Percentiles rank a stretch among this genome's conserved stretches.
Evolutionary conservation across 768 basidiomycete species (phyloP).

Genomic region (Termitomyces sp.): DNA sequence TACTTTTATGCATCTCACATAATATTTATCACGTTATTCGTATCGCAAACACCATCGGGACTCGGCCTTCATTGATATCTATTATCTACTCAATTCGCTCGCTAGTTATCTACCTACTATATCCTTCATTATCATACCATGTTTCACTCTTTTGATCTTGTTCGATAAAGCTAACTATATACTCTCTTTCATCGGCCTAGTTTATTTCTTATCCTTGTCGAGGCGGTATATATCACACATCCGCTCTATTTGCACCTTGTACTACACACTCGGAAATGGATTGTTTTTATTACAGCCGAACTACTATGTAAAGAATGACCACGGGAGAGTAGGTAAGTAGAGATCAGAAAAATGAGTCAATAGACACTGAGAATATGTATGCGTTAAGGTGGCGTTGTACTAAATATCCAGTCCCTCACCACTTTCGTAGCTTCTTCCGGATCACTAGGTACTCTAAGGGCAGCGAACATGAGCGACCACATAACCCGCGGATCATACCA

Average conservation of each 20-base stretch:
- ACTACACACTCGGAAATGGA: not conserved
- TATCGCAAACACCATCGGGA: conserved; percentile 6
- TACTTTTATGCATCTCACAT: not conserved
- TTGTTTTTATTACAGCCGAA: not conserved
- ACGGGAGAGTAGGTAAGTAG: not conserved
- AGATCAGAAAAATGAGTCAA: not conserved
- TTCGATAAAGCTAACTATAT: not conserved
- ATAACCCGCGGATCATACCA: not conserved
- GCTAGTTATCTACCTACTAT: not conserved
- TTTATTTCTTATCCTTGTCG: not conserved
- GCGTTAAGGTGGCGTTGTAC: conserved; percentile 8
- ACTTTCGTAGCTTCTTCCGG: conserved; percentile 59
- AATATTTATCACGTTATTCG: not conserved
- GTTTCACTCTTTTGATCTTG: not conserved
- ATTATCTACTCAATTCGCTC: not conserved
- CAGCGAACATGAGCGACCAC: not conserved
- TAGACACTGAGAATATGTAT: not conserved
- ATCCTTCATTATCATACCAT: conserved; percentile 2
- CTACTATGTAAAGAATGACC: not conserved
- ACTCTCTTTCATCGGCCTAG: not conserved
- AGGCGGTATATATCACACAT: not conserved
- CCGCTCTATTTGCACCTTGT: not conserved
- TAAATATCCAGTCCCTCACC: conserved; percentile 81
- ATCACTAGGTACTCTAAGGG: conserved; percentile 64
- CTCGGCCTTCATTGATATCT: not conserved